Evolutionary conservation across 2,329 filamentous ascomycete genomes (phyloP).

Genomic region (Pyrenochaeta sp.): DNA sequence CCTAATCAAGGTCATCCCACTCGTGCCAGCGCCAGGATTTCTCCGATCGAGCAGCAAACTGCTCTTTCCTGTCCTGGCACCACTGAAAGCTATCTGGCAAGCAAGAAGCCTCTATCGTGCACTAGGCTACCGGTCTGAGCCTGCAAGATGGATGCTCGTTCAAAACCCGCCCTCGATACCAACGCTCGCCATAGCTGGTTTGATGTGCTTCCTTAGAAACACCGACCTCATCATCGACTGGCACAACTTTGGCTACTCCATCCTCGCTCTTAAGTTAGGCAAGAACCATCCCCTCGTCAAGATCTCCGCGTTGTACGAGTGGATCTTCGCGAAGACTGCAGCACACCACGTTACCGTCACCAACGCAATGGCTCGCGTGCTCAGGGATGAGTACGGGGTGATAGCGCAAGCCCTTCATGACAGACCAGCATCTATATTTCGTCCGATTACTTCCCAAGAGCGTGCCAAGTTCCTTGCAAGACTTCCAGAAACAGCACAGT

Average conservation of each 20-base stretch:
- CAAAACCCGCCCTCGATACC: constrained; percentile 96
- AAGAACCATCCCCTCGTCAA: constrained; percentile 75
- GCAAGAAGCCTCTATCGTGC: constrained; percentile 73
- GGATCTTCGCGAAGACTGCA: constrained; percentile 71
- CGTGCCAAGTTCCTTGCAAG: constrained; percentile 66
- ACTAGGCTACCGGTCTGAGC: constrained; percentile 76
- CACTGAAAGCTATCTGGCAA: constrained; percentile 88
- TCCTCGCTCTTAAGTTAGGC: constrained; percentile 75
- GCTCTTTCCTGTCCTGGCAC: constrained; percentile 79
- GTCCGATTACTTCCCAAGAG: constrained; percentile 65
- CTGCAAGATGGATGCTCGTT: constrained; percentile 85
- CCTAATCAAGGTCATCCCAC: constrained; percentile 74
- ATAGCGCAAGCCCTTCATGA: constrained; percentile 70
- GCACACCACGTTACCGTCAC: constrained; percentile 87
- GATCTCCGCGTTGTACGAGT: constrained; percentile 81
- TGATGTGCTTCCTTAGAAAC: constrained; percentile 78
- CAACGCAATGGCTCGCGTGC: constrained; percentile 81
- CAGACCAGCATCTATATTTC: constrained; percentile 83
- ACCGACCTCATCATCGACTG: constrained; percentile 91
- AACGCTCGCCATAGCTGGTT: constrained; percentile 77
- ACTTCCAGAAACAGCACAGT: constrained; percentile 69
- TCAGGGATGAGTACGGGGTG: constrained; percentile 73
- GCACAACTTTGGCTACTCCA: constrained; percentile 99
- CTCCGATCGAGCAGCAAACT: constrained; percentile 73
- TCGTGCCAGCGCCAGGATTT: constrained; percentile 71